Evolutionary conservation across 169 alveolate genomes (phyloP), one percentile per base, ranked within the genome.

Genomic region (Plasmodium malariae): DNA sequence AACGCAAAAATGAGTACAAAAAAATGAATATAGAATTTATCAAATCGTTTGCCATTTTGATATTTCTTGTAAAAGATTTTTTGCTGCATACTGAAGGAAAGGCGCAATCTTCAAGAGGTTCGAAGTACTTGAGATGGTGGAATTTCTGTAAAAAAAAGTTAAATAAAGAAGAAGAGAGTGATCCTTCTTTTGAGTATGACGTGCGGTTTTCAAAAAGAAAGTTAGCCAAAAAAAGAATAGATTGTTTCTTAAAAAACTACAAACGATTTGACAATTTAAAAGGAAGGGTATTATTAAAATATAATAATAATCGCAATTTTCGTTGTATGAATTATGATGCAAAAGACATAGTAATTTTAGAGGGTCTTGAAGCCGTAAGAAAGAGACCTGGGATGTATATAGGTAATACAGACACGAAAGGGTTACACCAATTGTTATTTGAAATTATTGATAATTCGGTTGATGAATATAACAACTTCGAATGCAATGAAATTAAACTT

Each of bases 381-480:
- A 94, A 93, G 91, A 80, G 97, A 12, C 97, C 97, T 0, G 97
- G 97, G 0, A 95, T 95, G 97, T 94, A 95, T 65, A 95, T 95
- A 17, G 97, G 97, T 2, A 93, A 88, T 54, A 95, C 97, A 0
- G 96, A 94, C 21, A 87, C 62, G 59, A 71, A 87, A 43, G 97
- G 97, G 0, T 80, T 94, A 30, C 97, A 93, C 69, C 97, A 95
- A 65, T 57, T 95, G 49, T 88, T 95, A 49, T 94, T 87, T 74
- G 97, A 94, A 83, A 90, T 95, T 51, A 74, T 95, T 36, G 97
- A 95, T 73, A 95, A 95, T 86, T 71, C 97, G 7, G 96, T 94
- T 7, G 97, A 95, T 68, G 97, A 95, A 88, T 89, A 93, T 60
- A 43, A 88, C 63, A 94, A 93, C 40, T 95, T 95, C 2, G 92